Base-by-base conservation (phyloP, 371 early-diverging fungal species). In the Vairimorpha apis region DNA sequence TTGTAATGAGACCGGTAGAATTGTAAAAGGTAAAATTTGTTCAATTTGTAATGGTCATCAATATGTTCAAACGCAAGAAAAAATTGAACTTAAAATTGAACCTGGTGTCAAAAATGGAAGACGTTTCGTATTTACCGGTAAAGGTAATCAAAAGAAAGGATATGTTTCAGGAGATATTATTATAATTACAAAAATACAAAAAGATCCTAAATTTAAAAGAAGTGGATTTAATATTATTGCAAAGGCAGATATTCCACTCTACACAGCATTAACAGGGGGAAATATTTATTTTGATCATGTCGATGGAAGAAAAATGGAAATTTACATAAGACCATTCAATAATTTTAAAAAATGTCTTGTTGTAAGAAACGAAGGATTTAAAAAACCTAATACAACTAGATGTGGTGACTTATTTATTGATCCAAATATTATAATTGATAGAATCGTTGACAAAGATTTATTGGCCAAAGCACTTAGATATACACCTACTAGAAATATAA, bases 151-250 rank as follows among this genome's bases (percentile, higher is more conserved):
- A 38, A 62, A 64, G 27, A 38, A 32, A 55, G 72, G 66, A 18
- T 51, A 67, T 23, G 53, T 41, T 16, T 56, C 75, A 0, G 83
- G 83, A 18, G 78, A 83, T 67, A 29, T 83, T 8, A 65, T 83
- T 49, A 75, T 81, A 51, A 49, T 70, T 16, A 60, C 77, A 14
- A 64, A 44, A 12, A 68, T 83, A 21, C 49, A 59, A 23, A 66
- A 70, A 38, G 75, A 79, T 60, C 23, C 49, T 5, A 71, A 44
- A 21, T 78, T 70, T 65, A 70, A 47, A 13, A 60, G 79, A 59
- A 30, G 21, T 55, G 72, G 72, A 16, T 49, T 69, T 56, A 64
- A 79, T 65, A 16, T 76, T 1, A 41, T 76, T 18, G 38, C 65
- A 2, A 56, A 59, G 23, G 64, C 65, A 27, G 71, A 76, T 27